phyloP scores from a whole-genome alignment of 2,329 filamentous ascomycete species.

The Amphichorda felina region DNA sequence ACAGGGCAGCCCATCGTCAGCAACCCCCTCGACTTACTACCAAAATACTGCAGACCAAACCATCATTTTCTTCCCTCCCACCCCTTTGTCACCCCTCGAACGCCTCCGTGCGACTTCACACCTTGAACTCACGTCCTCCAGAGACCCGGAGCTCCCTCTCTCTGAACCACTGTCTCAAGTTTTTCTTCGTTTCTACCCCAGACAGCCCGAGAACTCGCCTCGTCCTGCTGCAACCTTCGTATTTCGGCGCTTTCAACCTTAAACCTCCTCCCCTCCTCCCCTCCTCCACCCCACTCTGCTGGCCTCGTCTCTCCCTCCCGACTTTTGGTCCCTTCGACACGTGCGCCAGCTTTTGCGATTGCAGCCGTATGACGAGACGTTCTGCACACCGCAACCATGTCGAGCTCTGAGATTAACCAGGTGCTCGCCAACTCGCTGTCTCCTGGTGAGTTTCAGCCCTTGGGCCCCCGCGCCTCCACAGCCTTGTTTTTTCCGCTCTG shows the following conservation, averaged over 20 bases:
- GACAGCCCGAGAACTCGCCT: background rate
- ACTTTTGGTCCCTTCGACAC: background rate
- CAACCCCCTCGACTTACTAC: background rate
- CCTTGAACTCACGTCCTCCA: background rate
- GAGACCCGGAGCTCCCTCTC: background rate
- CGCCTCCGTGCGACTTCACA: background rate
- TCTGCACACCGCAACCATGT: constrained; percentile 38
- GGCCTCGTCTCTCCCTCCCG: background rate
- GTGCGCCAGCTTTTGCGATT: background rate
- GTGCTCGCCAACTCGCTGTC: constrained; percentile 96
- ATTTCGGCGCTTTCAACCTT: background rate
- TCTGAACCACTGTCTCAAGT: too few relatives aligned
- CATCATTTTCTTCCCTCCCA: background rate
- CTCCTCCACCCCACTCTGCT: background rate
- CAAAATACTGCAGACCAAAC: background rate
- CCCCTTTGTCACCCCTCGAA: constrained; percentile 1
- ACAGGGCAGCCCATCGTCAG: background rate
- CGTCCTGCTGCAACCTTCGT: background rate
- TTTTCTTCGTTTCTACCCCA: too few relatives aligned
- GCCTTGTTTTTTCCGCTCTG: too few relatives aligned
- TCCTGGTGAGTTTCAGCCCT: constrained; percentile 53
- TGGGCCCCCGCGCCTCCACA: background rate
- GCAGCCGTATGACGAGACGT: constrained; percentile 22
- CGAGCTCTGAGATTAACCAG: constrained; percentile 86
- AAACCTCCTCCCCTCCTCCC: background rate